Evolutionary conservation across 257 asterid species (phyloP), one percentile per base, ranked within the genome.

Genomic region (Mitragyna speciosa): DNA sequence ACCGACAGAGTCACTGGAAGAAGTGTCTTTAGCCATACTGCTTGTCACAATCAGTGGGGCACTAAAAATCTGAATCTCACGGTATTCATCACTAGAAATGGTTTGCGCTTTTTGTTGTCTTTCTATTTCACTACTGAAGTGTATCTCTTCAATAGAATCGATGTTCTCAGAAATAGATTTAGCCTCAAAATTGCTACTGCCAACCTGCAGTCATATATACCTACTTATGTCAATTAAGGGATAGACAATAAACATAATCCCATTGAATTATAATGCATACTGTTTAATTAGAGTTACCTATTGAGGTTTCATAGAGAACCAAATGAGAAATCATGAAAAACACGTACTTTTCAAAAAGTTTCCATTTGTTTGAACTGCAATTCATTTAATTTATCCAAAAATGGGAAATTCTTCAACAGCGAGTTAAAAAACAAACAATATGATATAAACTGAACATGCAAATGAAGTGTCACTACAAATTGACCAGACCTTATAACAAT

Each of bases 401-500:
- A 19, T 58, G 15, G 68, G 28, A 73, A 17, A 4, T 20, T 28
- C 39, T 1, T 43, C 41, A 31, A 26, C 20, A 75, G n/a, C 9
- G 30, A 28, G 56, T 51, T 72, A 9, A 19, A 15, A 20, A 59
- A 30, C 7, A 59, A 20, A 12, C 22, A 48, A 64, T 51, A 24
- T 39, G 65, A 39, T 45, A 45, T 54, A 15, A 36, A 47, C 12
- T 28, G 47, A 26, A 43, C 7, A 3, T 43, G 14, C 20, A 11
- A 41, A 70, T 24, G 74, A 77, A 54, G 81, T 72, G 70, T 61
- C 77, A 75, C 39, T 73, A 73, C 61, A 59, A 80, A 54, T 52
- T 76, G 73, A 76, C 65, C 82, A 73, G 80, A 91, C 95, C 85
- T 86, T 88, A 54, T 51, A 80, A 73, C 78, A 56, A 80, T 87